A percentile compares a stretch with the other conserved stretches of the same genome.
These are phyloP conservation scores for Colletotrichum cordylinicola DNA, from an alignment of 2,329 filamentous ascomycete genomes.

Conservation along the genomic window DNA sequence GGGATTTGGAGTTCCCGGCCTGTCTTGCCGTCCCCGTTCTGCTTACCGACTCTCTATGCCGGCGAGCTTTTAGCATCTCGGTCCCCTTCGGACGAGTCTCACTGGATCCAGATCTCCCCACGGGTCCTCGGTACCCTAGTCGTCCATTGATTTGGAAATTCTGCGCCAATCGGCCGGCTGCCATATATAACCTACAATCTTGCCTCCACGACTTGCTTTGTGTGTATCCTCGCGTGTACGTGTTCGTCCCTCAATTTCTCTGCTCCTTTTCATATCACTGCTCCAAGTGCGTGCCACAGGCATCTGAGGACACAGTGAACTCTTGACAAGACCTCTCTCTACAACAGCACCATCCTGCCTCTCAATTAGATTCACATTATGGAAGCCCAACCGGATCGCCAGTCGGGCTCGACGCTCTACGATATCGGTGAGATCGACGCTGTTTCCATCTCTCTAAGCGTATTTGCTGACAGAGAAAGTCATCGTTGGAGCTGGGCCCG, in stretches of 20 bases:
- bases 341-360: neutral
- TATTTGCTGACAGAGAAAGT: slow-evolving; percentile 52
- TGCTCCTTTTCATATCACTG: neutral
- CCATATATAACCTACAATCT: neutral
- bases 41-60: slow-evolving; percentile 14
- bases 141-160: neutral
- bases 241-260: neutral
- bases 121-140: neutral
- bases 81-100: slow-evolving; percentile 1
- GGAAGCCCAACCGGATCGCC: slow-evolving; percentile 16
- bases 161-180: neutral
- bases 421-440: slow-evolving; percentile 45
- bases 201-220: neutral
- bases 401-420: slow-evolving; percentile 35
- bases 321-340: neutral
- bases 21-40: slow-evolving; percentile 10
- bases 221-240: neutral
- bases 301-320: neutral
- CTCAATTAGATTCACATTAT: neutral
- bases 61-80: neutral
- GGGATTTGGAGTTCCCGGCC: slow-evolving; percentile 17
- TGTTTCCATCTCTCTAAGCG: neutral
- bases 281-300: neutral
- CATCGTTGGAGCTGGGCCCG: slow-evolving; percentile 88
- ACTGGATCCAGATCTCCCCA: slow-evolving; percentile 5